Evolutionary conservation across 805 yeast genomes (phyloP).

Genomic region (Kazachstania martiniae): DNA sequence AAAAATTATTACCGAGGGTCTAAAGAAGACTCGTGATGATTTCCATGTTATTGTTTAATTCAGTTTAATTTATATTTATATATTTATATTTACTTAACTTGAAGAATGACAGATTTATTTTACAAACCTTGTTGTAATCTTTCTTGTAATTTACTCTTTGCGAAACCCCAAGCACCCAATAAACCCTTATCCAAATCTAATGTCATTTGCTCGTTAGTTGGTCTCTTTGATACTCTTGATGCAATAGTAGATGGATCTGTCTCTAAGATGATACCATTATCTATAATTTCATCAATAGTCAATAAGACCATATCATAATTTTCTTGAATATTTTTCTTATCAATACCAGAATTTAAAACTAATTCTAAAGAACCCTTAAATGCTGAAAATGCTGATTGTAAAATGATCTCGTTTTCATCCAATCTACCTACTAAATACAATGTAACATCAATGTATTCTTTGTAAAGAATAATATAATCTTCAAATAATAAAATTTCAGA

Average conservation of each 20-base stretch:
- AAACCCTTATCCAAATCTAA: constrained; percentile 71
- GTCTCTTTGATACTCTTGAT: constrained; percentile 83
- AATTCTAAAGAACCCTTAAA: constrained; percentile 74
- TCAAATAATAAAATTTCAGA: constrained; percentile 76
- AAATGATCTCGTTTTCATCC: constrained; percentile 76
- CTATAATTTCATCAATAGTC: constrained; percentile 85
- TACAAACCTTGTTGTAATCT: constrained; percentile 36
- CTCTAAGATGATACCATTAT: constrained; percentile 87
- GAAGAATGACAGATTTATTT: neutral
- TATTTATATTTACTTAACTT: neutral
- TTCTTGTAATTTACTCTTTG: constrained; percentile 58
- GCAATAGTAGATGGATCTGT: constrained; percentile 81
- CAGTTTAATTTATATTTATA: neutral
- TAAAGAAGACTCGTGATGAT: constrained; percentile 45
- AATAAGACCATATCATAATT: constrained; percentile 77
- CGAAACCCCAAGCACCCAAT: constrained; percentile 78
- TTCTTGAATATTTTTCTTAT: constrained; percentile 67
- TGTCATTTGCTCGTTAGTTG: constrained; percentile 53
- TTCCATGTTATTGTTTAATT: constrained; percentile 49
- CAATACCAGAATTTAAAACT: constrained; percentile 52
- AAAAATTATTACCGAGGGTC: constrained; percentile 61
- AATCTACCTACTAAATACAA: constrained; percentile 59
- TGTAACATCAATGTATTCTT: constrained; percentile 67
- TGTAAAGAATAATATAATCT: constrained; percentile 72
- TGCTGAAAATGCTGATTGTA: constrained; percentile 66